A percentile compares a stretch with the other conserved stretches of the same genome.
These are phyloP conservation scores for Hirschioporus abietinus DNA, from an alignment of 768 basidiomycete genomes.

Conservation along the genomic window DNA sequence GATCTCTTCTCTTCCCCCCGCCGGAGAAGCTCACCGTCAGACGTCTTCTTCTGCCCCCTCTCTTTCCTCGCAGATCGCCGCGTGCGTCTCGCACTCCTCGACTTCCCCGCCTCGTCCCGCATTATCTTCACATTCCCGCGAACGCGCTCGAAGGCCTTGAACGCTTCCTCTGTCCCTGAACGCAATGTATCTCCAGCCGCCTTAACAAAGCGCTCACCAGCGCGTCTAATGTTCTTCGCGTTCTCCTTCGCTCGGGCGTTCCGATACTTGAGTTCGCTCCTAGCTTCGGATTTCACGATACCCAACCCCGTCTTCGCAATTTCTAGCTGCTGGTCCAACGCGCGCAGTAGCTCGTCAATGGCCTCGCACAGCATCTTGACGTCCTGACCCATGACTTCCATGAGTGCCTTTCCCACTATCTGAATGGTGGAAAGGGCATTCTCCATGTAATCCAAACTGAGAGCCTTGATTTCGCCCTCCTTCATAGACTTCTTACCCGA, in stretches of 20 bases:
- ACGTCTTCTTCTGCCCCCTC: not conserved
- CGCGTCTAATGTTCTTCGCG: slow-evolving; percentile 1
- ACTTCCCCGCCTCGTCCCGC: slow-evolving; percentile 2
- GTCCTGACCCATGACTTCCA: not conserved
- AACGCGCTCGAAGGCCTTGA: slow-evolving; percentile 1
- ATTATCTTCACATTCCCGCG: slow-evolving; percentile 1
- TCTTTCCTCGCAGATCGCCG: not conserved
- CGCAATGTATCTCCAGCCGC: not conserved
- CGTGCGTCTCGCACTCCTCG: not conserved
- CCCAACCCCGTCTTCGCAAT: not conserved
- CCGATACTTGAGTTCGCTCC: not conserved
- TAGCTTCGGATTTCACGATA: not conserved
- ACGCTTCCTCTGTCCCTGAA: not conserved
- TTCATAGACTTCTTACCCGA: not conserved
- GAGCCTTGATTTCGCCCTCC: not conserved
- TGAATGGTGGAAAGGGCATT: not conserved
- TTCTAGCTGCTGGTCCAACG: not conserved
- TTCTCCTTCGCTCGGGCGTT: slow-evolving; percentile 3
- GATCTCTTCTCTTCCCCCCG: not conserved
- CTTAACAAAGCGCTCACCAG: slow-evolving; percentile 1
- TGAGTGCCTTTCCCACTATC: not conserved
- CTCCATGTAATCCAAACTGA: not conserved
- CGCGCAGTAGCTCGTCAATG: slow-evolving; percentile 1
- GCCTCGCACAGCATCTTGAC: not conserved
- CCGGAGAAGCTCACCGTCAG: not conserved